A percentile compares a stretch with the other conserved stretches of the same genome.
phyloP scores from a whole-genome alignment of 257 asterid species.

The Ilex asprella region DNA sequence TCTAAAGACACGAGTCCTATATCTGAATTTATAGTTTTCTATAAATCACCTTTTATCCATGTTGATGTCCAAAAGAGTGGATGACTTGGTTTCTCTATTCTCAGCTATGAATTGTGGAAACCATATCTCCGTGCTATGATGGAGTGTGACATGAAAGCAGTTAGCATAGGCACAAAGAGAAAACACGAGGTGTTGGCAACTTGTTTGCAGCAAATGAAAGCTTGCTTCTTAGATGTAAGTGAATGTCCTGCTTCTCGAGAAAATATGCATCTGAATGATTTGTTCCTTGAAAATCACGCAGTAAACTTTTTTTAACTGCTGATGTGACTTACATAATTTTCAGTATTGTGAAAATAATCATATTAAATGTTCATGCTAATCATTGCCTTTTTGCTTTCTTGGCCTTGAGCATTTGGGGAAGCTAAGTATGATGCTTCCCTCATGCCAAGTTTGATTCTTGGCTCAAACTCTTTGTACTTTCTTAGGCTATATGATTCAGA shows the following conservation, averaged over 20 bases:
- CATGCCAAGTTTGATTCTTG: background rate
- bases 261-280: background rate
- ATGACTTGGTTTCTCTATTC: slow-evolving; percentile 7
- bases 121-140: slow-evolving; percentile 89
- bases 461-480: background rate
- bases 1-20: too few species aligned
- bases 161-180: slow-evolving; percentile 73
- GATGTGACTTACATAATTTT: background rate
- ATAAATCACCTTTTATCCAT: too few species aligned
- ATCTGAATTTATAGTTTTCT: too few species aligned
- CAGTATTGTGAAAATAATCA: background rate
- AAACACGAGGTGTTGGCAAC: slow-evolving; percentile 76
- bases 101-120: slow-evolving; percentile 92
- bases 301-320: background rate
- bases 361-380: too few species aligned
- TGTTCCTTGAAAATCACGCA: too few species aligned
- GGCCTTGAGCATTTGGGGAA: background rate
- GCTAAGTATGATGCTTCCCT: background rate
- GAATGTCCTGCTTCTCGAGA: background rate
- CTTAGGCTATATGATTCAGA: background rate
- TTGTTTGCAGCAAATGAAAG: slow-evolving; percentile 88
- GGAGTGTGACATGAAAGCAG: slow-evolving; percentile 93
- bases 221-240: slow-evolving; percentile 87
- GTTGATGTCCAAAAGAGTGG: too few species aligned
- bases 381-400: background rate